phyloP scores from a whole-genome alignment of 2,329 filamentous ascomycete species.

The Cladosporium sp. region DNA sequence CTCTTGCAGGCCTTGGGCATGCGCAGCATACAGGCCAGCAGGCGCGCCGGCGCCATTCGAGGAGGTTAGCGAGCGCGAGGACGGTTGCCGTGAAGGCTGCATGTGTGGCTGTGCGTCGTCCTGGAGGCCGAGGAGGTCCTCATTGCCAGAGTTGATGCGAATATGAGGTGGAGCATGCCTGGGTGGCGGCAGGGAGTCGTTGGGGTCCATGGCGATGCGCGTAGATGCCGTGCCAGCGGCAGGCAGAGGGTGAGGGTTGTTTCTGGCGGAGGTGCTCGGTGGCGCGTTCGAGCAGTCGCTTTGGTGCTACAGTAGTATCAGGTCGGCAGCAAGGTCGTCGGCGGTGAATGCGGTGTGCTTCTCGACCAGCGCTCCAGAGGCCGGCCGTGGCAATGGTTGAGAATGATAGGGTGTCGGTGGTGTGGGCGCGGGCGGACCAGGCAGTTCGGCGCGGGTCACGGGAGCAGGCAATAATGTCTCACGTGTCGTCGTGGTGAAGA shows the following conservation, averaged over 20 bases:
- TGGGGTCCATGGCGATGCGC: slow-evolving; percentile 17
- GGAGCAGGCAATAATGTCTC: neutral
- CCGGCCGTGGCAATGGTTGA: slow-evolving; percentile 3
- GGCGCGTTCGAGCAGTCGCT: neutral
- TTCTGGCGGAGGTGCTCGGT: neutral
- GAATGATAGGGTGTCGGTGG: neutral
- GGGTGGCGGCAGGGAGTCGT: slow-evolving; percentile 21
- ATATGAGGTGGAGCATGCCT: slow-evolving; percentile 52
- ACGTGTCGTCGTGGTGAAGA: slow-evolving; percentile 11
- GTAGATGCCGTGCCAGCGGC: slow-evolving; percentile 10
- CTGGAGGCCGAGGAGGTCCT: slow-evolving; percentile 45
- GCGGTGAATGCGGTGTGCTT: neutral
- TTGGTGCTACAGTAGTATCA: neutral
- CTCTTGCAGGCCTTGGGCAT: slow-evolving; percentile 30
- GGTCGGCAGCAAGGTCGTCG: neutral
- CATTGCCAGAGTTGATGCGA: slow-evolving; percentile 58
- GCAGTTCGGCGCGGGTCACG: slow-evolving; percentile 3
- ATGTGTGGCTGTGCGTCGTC: slow-evolving; percentile 28
- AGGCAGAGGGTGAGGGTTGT: neutral
- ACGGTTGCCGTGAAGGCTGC: slow-evolving; percentile 36
- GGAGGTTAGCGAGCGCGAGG: slow-evolving; percentile 44
- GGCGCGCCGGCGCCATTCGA: slow-evolving; percentile 32
- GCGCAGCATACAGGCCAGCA: slow-evolving; percentile 17
- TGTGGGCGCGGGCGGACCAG: neutral
- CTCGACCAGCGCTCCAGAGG: neutral